Evolutionary conservation across 306 rosid genomes (phyloP).

Genomic region (Quercus ilex): DNA sequence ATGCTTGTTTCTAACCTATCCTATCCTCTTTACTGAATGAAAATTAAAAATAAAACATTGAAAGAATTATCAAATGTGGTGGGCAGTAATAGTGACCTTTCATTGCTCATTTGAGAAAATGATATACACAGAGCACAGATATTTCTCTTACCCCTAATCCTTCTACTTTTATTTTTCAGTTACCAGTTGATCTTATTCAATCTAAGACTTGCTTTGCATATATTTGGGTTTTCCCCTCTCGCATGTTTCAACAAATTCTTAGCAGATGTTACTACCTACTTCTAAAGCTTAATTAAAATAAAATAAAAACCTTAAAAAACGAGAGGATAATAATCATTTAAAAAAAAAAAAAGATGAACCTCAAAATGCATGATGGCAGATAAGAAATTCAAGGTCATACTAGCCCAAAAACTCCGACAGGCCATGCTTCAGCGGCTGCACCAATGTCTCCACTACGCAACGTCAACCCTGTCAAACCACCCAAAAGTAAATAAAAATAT

Average conservation of each 20-base stretch:
- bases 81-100: no score
- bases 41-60: not conserved
- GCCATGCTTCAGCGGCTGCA: constrained; percentile 89
- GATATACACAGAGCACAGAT: no score
- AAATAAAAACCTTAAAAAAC: no score
- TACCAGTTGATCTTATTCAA: no score
- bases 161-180: no score
- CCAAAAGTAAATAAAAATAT: not conserved
- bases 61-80: not conserved
- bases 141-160: no score
- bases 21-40: not conserved
- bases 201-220: no score
- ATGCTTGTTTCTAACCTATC: not conserved
- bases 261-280: no score
- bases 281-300: no score
- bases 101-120: no score
- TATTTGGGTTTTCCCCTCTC: no score
- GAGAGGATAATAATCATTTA: not conserved
- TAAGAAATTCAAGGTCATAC: constrained; percentile 56
- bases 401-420: constrained; percentile 83
- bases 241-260: no score
- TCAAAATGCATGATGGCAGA: constrained; percentile 17
- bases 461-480: constrained; percentile 58
- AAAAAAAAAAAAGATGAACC: constrained; percentile 20
- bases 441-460: constrained; percentile 72